Evolutionary conservation across 148 eudicot species (phyloP).

Genomic region (Rhododendron molle): DNA sequence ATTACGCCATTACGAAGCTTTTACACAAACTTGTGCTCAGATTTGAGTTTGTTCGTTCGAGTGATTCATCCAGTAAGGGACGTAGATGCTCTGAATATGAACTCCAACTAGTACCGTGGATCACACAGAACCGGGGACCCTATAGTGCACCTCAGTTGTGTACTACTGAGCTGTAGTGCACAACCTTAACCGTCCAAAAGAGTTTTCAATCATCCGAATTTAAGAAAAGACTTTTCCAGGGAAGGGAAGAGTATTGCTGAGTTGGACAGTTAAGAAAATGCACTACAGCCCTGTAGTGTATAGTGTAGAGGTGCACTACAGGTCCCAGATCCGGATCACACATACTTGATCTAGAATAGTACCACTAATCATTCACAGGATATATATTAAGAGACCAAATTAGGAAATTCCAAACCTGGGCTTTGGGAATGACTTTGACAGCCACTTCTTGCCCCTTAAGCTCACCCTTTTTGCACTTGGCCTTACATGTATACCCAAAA

Average conservation of each 20-base stretch:
- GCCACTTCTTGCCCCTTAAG: conserved; percentile 75
- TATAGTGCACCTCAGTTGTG: too few species aligned
- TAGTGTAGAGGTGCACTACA: too few species aligned
- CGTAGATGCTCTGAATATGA: too few species aligned
- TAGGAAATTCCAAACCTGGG: conserved; percentile 43
- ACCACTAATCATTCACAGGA: not conserved
- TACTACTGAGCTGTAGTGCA: too few species aligned
- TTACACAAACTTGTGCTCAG: not conserved
- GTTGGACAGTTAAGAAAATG: too few species aligned
- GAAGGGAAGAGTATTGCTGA: too few species aligned
- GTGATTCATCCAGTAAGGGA: not conserved
- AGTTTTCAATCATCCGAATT: too few species aligned
- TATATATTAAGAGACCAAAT: not conserved
- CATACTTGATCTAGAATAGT: not conserved
- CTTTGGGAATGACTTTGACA: conserved; percentile 84
- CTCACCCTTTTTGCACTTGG: conserved; percentile 72
- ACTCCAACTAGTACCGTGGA: not conserved
- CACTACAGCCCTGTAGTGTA: too few species aligned
- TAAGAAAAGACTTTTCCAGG: too few species aligned
- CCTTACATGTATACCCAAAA: conserved; percentile 88
- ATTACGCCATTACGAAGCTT: not conserved
- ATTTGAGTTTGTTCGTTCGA: not conserved
- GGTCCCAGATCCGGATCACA: conserved; percentile 1
- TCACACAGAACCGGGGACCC: not conserved
- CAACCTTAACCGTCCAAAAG: too few species aligned